Evolutionary conservation across 139 green algal species (phyloP).

Genomic region (Tetradesmus lagerheimii): DNA sequence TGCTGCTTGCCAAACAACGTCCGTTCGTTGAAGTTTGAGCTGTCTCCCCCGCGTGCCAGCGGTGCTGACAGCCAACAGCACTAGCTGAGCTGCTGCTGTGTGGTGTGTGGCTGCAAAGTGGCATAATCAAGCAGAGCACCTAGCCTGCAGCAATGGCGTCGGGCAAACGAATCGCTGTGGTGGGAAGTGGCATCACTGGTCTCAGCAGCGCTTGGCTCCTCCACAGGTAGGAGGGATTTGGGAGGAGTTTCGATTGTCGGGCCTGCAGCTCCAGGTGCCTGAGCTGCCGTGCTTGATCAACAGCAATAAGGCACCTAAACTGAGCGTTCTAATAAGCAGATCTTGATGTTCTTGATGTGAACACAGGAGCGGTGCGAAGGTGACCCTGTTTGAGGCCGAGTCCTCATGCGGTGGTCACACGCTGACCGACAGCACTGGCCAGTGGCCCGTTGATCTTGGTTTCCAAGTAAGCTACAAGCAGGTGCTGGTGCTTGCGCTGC

Average conservation of each 20-base stretch:
- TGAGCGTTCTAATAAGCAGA: neutral
- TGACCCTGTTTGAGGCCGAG: slow-evolving; percentile 93
- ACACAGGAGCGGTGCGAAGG: slow-evolving; percentile 74
- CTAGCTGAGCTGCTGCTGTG: neutral
- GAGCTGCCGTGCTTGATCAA: neutral
- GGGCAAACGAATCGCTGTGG: slow-evolving; percentile 66
- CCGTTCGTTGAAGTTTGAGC: too few species aligned
- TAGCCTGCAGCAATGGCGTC: neutral
- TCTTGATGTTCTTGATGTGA: neutral
- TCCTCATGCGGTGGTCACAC: slow-evolving; percentile 89
- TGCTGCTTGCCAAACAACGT: neutral
- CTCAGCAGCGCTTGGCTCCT: slow-evolving; percentile 88
- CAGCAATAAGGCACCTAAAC: neutral
- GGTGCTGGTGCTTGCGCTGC: neutral
- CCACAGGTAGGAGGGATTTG: slow-evolving; percentile 66
- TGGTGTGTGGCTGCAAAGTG: neutral
- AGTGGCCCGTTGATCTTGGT: slow-evolving; percentile 89
- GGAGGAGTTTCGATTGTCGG: neutral
- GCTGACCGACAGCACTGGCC: slow-evolving; percentile 77
- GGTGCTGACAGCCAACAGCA: neutral
- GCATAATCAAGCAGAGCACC: neutral
- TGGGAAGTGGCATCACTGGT: slow-evolving; percentile 90
- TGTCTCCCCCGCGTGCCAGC: neutral
- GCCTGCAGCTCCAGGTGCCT: neutral
- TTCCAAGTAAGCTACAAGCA: slow-evolving; percentile 83